Percentiles rank a stretch among this genome's conserved stretches.
These are phyloP conservation scores for Clarireedia monteithiana DNA, from an alignment of 2,329 filamentous ascomycete species.

Conservation along the genomic window DNA sequence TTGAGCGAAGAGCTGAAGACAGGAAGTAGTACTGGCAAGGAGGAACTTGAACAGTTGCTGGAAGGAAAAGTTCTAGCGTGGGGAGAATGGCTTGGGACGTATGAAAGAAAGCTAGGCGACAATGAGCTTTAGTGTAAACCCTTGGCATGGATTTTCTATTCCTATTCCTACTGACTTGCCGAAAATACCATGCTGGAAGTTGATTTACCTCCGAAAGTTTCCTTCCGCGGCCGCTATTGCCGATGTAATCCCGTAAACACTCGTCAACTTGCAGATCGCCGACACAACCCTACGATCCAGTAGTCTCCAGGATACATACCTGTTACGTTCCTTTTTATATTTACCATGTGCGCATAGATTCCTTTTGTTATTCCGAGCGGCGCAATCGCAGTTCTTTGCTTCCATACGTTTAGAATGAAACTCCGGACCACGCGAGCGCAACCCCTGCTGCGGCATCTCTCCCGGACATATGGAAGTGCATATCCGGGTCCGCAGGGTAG, in stretches of 20 bases:
- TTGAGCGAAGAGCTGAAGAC: background rate
- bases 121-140: background rate
- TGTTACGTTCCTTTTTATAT: background rate
- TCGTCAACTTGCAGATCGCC: no score
- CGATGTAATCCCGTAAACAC: background rate
- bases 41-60: background rate
- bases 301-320: background rate
- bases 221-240: background rate
- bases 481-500: background rate
- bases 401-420: slow-evolving; percentile 2
- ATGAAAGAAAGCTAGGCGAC: background rate
- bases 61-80: slow-evolving; percentile 1
- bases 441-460: background rate
- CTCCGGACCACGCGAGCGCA: background rate
- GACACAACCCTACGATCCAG: no score
- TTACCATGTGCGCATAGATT: slow-evolving; percentile 5
- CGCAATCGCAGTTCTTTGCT: background rate
- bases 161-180: background rate
- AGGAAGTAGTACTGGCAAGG: background rate
- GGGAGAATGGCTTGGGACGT: background rate
- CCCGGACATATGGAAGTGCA: background rate
- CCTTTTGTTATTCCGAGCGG: background rate
- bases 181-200: background rate
- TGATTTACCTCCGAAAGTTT: background rate
- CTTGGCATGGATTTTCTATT: background rate